A percentile compares a stretch with the other conserved stretches of the same genome.
Evolutionary conservation across 2,329 filamentous ascomycete species (phyloP).

Genomic region (Camillea tinctor): DNA sequence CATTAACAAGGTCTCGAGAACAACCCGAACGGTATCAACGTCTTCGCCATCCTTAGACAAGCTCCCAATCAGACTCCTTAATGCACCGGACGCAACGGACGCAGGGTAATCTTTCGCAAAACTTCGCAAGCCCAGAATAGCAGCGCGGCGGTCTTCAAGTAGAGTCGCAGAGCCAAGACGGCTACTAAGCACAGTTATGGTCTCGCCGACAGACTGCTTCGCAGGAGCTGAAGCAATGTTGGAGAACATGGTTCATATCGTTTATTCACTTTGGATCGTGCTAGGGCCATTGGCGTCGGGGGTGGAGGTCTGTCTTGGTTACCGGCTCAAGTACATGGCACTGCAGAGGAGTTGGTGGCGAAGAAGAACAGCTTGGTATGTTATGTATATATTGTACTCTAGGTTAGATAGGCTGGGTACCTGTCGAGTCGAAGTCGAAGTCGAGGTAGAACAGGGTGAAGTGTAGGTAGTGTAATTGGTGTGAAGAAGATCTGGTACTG

Average conservation of each 20-base stretch:
- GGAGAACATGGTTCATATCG: slow-evolving; percentile 55
- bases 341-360: background rate
- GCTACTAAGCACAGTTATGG: slow-evolving; percentile 85
- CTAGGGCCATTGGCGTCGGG: slow-evolving; percentile 30
- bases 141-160: slow-evolving; percentile 89
- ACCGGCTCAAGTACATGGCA: slow-evolving; percentile 28
- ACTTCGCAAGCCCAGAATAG: slow-evolving; percentile 88
- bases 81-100: slow-evolving; percentile 89
- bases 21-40: slow-evolving; percentile 92
- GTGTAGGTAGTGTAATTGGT: too few relatives aligned
- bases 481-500: too few relatives aligned
- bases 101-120: slow-evolving; percentile 97
- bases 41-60: slow-evolving; percentile 87
- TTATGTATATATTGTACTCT: too few relatives aligned
- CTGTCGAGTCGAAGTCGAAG: too few relatives aligned
- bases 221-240: slow-evolving; percentile 70
- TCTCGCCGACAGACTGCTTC: slow-evolving; percentile 94
- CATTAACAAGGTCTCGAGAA: slow-evolving; percentile 92
- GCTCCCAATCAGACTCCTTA: slow-evolving; percentile 82
- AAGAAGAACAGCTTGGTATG: background rate
- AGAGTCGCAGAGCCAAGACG: slow-evolving; percentile 86
- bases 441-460: too few relatives aligned
- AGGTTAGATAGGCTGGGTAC: too few relatives aligned
- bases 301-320: too few relatives aligned
- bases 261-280: slow-evolving; percentile 23